These are phyloP conservation scores for Tetrastigma voinierianum DNA, from an alignment of 164 flowering plant genomes.

Conservation along the genomic window DNA sequence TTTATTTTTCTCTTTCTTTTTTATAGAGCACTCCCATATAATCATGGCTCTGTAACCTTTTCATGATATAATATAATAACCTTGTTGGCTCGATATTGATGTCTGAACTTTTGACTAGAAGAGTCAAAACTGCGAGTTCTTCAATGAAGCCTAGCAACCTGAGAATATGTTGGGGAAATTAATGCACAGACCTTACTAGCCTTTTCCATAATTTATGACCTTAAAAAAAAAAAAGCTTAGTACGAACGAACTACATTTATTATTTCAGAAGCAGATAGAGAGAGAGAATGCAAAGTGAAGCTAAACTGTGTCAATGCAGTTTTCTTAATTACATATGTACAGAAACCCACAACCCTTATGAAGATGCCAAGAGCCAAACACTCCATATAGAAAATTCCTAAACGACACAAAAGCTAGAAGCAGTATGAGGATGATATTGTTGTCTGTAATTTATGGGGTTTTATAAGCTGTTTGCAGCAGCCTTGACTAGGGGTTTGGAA, in stretches of 20 bases:
- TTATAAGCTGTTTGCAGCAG: constrained; percentile 11
- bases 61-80: background rate
- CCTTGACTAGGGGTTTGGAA: no score
- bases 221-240: background rate
- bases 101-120: constrained; percentile 2
- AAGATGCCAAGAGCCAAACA: background rate
- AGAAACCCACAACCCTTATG: constrained; percentile 1
- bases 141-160: background rate
- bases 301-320: background rate
- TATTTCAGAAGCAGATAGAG: background rate
- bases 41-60: background rate
- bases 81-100: background rate
- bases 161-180: background rate
- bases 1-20: no score
- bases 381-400: background rate
- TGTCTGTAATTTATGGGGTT: no score
- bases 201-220: background rate
- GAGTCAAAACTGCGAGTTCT: background rate
- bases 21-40: background rate
- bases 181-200: background rate
- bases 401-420: background rate
- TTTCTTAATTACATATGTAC: constrained; percentile 10
- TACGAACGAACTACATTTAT: background rate
- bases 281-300: background rate
- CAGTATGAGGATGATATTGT: background rate